A percentile compares a stretch with the other conserved stretches of the same genome.
Evolutionary conservation across 2,329 filamentous ascomycete genomes (phyloP).

Genomic region (Botrytis cinerea): DNA sequence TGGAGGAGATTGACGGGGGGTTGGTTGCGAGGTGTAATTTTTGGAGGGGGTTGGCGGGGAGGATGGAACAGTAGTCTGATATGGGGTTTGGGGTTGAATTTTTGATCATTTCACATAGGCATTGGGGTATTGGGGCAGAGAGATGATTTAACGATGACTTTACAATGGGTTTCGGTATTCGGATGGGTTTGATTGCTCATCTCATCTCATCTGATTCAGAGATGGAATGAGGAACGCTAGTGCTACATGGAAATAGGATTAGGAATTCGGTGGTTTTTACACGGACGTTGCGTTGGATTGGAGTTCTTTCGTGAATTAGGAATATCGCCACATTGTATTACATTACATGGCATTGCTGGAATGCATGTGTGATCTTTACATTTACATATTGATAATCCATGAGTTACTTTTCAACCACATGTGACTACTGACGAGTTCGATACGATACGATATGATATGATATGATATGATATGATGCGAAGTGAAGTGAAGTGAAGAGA

Average conservation of each 20-base stretch:
- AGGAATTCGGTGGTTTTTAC: neutral
- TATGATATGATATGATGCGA: neutral
- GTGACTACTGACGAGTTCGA: neutral
- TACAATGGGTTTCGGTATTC: neutral
- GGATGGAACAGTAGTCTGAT: constrained; percentile 6
- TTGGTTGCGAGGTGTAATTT: constrained; percentile 1
- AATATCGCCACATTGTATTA: neutral
- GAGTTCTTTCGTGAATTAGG: neutral
- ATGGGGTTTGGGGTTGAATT: neutral
- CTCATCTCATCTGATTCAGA: neutral
- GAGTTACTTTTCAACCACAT: neutral
- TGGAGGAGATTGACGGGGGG: neutral
- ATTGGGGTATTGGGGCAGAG: neutral
- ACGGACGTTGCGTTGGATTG: neutral
- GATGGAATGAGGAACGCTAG: no score
- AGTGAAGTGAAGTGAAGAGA: neutral
- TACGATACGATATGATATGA: neutral
- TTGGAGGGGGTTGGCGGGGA: neutral
- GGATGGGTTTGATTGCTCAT: neutral
- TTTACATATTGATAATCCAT: neutral
- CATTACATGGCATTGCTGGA: neutral
- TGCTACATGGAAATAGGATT: neutral
- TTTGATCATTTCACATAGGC: neutral
- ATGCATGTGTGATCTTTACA: neutral
- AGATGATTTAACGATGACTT: neutral